phyloP scores from a whole-genome alignment of 1,139 yeast genomes.

The Debaryomyces sp. region DNA sequence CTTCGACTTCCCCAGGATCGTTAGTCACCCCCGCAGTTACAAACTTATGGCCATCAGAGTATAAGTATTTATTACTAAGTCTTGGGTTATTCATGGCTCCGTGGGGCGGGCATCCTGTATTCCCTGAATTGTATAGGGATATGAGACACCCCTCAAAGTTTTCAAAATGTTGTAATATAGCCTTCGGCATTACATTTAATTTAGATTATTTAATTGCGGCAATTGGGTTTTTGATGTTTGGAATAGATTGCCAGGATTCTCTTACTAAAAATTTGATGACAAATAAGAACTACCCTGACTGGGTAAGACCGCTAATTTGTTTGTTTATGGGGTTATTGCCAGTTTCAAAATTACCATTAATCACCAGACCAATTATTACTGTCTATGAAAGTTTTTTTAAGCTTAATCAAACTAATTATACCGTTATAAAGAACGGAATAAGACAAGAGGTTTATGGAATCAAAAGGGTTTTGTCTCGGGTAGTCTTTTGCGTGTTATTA shows the following conservation, averaged over 20 bases:
- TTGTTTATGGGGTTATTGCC: conserved; percentile 44
- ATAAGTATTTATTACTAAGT: conserved; percentile 55
- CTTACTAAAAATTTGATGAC: conserved; percentile 41
- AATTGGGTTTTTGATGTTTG: conserved; percentile 47
- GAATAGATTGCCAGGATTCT: conserved; percentile 38
- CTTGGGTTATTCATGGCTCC: conserved; percentile 83
- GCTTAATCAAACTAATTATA: conserved; percentile 11
- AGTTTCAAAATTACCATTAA: conserved; percentile 43
- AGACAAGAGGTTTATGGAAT: conserved; percentile 7
- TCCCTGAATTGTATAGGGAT: conserved; percentile 77
- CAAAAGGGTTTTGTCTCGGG: conserved; percentile 35
- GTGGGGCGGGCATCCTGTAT: conserved; percentile 90
- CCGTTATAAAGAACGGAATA: conserved; percentile 11
- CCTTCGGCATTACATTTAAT: conserved; percentile 37
- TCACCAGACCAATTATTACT: conserved; percentile 43
- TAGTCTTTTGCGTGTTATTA: conserved; percentile 25
- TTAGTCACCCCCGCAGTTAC: conserved; percentile 54
- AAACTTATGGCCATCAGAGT: conserved; percentile 54
- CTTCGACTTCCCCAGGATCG: conserved; percentile 65
- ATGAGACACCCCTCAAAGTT: conserved; percentile 73
- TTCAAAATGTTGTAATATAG: conserved; percentile 27
- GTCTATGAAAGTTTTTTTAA: conserved; percentile 36
- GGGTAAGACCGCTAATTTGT: conserved; percentile 34
- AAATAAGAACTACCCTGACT: conserved; percentile 35
- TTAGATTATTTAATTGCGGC: conserved; percentile 38